These are phyloP conservation scores for Pyrrhoderma noxium DNA, from an alignment of 1,284 basidiomycete genomes.

Conservation along the genomic window DNA sequence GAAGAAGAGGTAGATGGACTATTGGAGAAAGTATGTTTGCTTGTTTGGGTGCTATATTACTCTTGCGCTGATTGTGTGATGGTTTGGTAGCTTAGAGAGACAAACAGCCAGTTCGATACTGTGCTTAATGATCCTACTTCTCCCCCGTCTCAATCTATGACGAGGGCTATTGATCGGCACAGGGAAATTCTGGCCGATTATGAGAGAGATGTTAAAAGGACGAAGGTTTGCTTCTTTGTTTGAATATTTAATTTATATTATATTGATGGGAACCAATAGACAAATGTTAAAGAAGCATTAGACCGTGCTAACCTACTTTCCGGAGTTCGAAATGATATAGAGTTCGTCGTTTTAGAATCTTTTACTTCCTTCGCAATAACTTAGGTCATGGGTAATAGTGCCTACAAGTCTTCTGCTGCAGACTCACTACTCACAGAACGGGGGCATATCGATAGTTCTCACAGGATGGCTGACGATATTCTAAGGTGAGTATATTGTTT, in stretches of 20 bases:
- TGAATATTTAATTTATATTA: not conserved
- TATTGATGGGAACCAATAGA: conserved; percentile 32
- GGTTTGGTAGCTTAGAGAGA: conserved; percentile 64
- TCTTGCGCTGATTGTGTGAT: conserved; percentile 2
- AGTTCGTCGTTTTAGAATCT: conserved; percentile 45
- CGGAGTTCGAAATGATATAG: conserved; percentile 93
- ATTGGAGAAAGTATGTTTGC: conserved; percentile 67
- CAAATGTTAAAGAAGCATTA: conserved; percentile 77
- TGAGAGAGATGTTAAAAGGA: conserved; percentile 73
- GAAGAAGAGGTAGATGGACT: conserved; percentile 84
- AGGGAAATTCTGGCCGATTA: conserved; percentile 88
- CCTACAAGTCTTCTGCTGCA: conserved; percentile 84
- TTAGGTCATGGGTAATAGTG: conserved; percentile 35
- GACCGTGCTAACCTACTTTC: conserved; percentile 83
- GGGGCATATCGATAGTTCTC: conserved; percentile 83
- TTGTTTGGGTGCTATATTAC: conserved; percentile 8
- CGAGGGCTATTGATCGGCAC: conserved; percentile 86
- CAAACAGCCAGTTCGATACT: conserved; percentile 65
- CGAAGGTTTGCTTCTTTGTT: conserved; percentile 51
- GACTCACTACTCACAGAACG: conserved; percentile 87
- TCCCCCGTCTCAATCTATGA: conserved; percentile 76
- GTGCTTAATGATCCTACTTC: conserved; percentile 67
- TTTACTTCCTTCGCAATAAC: not conserved
- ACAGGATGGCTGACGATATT: conserved; percentile 91
- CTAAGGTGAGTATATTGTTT: conserved; percentile 55